Percentiles rank a stretch among this genome's conserved stretches.
Conservation (phyloP, 2,329 filamentous ascomycete species). For the Exophiala dermatitidis region DNA sequence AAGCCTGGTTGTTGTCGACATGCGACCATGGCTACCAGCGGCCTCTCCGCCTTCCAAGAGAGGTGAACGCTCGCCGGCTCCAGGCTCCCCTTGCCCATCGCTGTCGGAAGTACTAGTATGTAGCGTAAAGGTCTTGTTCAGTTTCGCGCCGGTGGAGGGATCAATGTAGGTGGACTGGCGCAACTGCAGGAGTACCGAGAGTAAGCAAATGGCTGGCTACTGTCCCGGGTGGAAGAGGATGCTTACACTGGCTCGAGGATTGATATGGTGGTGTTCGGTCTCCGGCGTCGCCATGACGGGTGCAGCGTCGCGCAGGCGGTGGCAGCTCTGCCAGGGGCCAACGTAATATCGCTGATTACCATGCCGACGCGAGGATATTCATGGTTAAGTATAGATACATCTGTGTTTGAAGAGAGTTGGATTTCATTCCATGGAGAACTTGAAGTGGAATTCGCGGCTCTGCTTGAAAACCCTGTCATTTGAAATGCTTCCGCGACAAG, state of each 20-base stretch:
- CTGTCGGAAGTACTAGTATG: conserved; percentile 45
- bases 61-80: conserved; percentile 11
- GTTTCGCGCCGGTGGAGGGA: conserved; percentile 75
- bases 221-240: background rate
- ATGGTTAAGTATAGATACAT: background rate
- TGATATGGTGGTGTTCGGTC: background rate
- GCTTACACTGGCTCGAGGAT: conserved; percentile 20
- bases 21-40: background rate
- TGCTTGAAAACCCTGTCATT: background rate
- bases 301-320: background rate
- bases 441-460: background rate
- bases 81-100: conserved; percentile 6
- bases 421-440: background rate
- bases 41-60: conserved; percentile 6
- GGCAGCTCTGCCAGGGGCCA: conserved; percentile 1
- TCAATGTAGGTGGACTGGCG: conserved; percentile 82
- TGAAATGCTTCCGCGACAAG: background rate
- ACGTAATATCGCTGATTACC: conserved; percentile 21
- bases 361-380: background rate
- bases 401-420: background rate
- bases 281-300: conserved; percentile 2
- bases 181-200: conserved; percentile 44
- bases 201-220: background rate
- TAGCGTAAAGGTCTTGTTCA: conserved; percentile 71
- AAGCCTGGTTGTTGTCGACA: background rate